Evolutionary conservation across 495 filamentous ascomycete genomes (phyloP).

Genomic region (Alectoria sarmentosa): DNA sequence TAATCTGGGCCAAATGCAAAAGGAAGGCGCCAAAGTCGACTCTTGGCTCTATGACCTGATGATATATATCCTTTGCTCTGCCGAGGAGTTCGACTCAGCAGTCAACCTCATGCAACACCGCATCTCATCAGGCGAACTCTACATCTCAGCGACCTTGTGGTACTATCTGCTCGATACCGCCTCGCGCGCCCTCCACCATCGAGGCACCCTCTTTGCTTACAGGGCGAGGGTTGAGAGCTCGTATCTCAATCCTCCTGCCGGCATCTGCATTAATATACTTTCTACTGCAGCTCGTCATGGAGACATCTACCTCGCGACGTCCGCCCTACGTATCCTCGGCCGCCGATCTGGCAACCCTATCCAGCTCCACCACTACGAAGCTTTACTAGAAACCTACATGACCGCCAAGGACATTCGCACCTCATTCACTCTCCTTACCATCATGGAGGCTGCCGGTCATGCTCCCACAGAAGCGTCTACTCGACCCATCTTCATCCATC

Average conservation of each 20-base stretch:
- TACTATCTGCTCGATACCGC: constrained; percentile 64
- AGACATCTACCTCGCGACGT: constrained; percentile 58
- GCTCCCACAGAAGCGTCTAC: constrained; percentile 47
- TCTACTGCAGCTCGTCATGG: constrained; percentile 57
- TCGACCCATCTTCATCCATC: constrained; percentile 45
- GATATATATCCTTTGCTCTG: constrained; percentile 59
- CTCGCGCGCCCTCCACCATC: constrained; percentile 44
- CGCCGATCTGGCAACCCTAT: constrained; percentile 44
- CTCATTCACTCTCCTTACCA: constrained; percentile 30
- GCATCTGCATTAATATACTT: constrained; percentile 58
- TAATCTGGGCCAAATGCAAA: constrained; percentile 58
- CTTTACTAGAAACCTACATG: constrained; percentile 62
- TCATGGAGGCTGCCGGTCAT: constrained; percentile 55
- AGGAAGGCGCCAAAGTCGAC: constrained; percentile 47
- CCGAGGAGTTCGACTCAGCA: constrained; percentile 69
- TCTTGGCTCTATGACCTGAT: constrained; percentile 71
- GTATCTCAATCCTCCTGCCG: constrained; percentile 58
- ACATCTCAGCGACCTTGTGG: constrained; percentile 51
- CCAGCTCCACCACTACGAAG: constrained; percentile 64
- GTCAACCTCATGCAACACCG: constrained; percentile 54
- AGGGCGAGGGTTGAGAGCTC: constrained; percentile 45
- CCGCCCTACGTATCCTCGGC: constrained; percentile 50
- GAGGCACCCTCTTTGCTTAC: constrained; percentile 59
- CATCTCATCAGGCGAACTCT: constrained; percentile 36
- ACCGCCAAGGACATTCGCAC: constrained; percentile 37